Evolutionary conservation across 768 basidiomycete genomes (phyloP).

Genomic region (Lentinus tigrinus): DNA sequence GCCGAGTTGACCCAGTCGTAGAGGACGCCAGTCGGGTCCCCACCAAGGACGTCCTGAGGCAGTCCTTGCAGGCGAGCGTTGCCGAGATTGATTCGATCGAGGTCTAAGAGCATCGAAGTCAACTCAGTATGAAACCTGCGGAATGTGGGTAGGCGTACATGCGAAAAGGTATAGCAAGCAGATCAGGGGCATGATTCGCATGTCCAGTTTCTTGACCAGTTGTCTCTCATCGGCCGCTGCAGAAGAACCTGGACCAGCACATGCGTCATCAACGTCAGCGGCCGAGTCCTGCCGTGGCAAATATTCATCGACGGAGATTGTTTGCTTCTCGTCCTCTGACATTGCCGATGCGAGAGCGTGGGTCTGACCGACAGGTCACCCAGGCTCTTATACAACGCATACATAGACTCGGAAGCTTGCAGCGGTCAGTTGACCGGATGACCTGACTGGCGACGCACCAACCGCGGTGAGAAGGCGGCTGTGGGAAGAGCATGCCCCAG

Average conservation of each 20-base stretch:
- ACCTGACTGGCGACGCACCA: too few relatives aligned
- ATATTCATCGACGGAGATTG: not conserved
- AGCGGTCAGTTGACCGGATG: too few relatives aligned
- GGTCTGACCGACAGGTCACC: not conserved
- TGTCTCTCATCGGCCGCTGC: not conserved
- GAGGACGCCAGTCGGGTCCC: slow-evolving; percentile 63
- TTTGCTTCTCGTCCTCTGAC: not conserved
- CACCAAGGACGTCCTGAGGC: slow-evolving; percentile 58
- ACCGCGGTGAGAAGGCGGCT: too few relatives aligned
- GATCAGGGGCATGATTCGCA: slow-evolving; percentile 65
- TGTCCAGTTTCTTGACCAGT: slow-evolving; percentile 67
- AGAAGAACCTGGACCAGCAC: not conserved
- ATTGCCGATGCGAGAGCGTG: not conserved
- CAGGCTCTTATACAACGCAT: too few relatives aligned
- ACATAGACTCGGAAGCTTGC: too few relatives aligned
- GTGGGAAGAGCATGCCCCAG: too few relatives aligned
- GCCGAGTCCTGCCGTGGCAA: not conserved
- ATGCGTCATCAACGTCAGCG: not conserved
- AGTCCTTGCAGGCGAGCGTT: slow-evolving; percentile 78
- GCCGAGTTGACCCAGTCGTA: slow-evolving; percentile 78
- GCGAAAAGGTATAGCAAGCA: slow-evolving; percentile 75
- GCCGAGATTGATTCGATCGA: slow-evolving; percentile 78
- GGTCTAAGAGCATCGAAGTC: slow-evolving; percentile 30
- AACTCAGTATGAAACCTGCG: too few relatives aligned
- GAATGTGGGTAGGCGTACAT: slow-evolving; percentile 45